Evolutionary conservation across 305 asterid species (phyloP).

Genomic region (Fraxinus albicans): DNA sequence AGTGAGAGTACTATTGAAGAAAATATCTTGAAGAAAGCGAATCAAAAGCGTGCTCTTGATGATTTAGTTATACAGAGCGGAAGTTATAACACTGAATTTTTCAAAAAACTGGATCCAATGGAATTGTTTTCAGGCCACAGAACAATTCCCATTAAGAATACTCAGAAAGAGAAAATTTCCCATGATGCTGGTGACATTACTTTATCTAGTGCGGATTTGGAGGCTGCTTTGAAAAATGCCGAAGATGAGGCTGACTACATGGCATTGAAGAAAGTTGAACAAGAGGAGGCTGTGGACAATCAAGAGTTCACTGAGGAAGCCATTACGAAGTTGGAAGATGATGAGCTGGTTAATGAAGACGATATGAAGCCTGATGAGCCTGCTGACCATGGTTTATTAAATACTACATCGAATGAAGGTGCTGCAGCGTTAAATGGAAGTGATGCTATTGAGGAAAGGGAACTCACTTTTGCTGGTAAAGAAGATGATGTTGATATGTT

Average conservation of each 20-base stretch:
- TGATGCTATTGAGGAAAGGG: conserved; percentile 54
- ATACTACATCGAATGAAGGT: conserved; percentile 43
- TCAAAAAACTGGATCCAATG: conserved; percentile 90
- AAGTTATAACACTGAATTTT: conserved; percentile 90
- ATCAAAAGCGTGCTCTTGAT: conserved; percentile 97
- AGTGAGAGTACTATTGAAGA: conserved; percentile 98
- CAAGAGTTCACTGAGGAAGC: conserved; percentile 98
- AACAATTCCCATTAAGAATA: conserved; percentile 39
- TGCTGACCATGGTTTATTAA: conserved; percentile 46
- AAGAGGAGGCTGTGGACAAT: conserved; percentile 99
- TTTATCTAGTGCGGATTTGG: conserved; percentile 83
- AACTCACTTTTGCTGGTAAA: conserved; percentile 48
- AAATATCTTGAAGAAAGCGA: conserved; percentile 93
- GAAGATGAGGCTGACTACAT: conserved; percentile 99
- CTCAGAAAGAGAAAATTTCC: conserved; percentile 42
- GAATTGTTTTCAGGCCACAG: conserved; percentile 84
- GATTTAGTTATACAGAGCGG: conserved; percentile 97
- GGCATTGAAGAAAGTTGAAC: conserved; percentile 97
- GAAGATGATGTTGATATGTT: conserved; percentile 93
- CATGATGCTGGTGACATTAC: conserved; percentile 49
- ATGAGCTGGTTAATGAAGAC: conserved; percentile 84
- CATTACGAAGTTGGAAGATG: conserved; percentile 82
- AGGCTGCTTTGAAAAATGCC: conserved; percentile 95
- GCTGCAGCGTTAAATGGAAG: conserved; percentile 29
- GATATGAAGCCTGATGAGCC: conserved; percentile 69